Percentiles rank a stretch among this genome's conserved stretches.
Evolutionary conservation across 2,329 filamentous ascomycete species (phyloP).

Genomic region (Dothidotthia symphoricarpi): DNA sequence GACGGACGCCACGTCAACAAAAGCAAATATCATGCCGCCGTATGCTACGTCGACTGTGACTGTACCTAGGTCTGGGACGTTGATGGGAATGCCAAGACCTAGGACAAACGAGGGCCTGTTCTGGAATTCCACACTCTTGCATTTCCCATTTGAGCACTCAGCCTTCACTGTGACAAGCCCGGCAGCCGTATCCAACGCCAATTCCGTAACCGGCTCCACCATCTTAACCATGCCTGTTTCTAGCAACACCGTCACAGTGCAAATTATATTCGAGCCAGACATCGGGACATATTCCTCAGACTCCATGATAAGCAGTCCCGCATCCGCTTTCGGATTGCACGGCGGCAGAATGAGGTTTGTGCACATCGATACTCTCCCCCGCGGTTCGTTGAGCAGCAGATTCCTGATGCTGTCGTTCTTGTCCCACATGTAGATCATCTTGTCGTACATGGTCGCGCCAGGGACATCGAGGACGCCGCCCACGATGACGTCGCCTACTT

Average conservation of each 20-base stretch:
- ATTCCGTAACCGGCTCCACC: conserved; percentile 45
- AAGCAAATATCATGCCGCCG: conserved; percentile 49
- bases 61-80: conserved; percentile 44
- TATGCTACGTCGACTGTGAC: conserved; percentile 48
- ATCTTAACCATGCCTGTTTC: conserved; percentile 51
- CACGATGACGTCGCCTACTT: conserved; percentile 52
- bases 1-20: conserved; percentile 44
- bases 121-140: conserved; percentile 6
- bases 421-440: conserved; percentile 46
- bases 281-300: conserved; percentile 49
- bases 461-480: conserved; percentile 47
- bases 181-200: conserved; percentile 48
- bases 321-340: conserved; percentile 47
- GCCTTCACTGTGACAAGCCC: conserved; percentile 33
- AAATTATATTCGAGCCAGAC: conserved; percentile 50
- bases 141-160: conserved; percentile 3
- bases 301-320: conserved; percentile 50
- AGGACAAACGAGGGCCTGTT: conserved; percentile 3
- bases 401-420: conserved; percentile 45
- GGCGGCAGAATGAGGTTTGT: conserved; percentile 49
- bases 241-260: conserved; percentile 46
- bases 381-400: conserved; percentile 49
- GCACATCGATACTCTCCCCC: conserved; percentile 43
- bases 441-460: conserved; percentile 51
- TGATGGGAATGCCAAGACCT: conserved; percentile 40